phyloP scores from a whole-genome alignment of 495 filamentous ascomycete species.

The Trichoderma parareesei region DNA sequence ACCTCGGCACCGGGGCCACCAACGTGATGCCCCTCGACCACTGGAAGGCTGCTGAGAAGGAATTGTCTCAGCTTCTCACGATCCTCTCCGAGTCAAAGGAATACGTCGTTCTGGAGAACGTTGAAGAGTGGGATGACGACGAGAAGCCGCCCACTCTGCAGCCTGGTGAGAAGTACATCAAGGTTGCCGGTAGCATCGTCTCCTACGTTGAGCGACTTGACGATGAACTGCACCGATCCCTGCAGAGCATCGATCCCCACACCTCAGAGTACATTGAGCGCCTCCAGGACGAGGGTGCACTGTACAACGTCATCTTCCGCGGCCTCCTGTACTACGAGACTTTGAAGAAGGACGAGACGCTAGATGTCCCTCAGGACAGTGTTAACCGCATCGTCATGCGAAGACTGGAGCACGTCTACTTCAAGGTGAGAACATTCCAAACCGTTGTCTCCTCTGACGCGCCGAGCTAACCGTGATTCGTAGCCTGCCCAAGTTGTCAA shows the following conservation, averaged over 20 bases:
- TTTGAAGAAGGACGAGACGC: slow-evolving; percentile 58
- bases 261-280: slow-evolving; percentile 98
- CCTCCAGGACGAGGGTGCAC: slow-evolving; percentile 78
- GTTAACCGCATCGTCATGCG: slow-evolving; percentile 89
- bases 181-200: slow-evolving; percentile 86
- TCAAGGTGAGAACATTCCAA: slow-evolving; percentile 57
- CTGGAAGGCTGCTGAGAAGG: slow-evolving; percentile 89
- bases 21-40: slow-evolving; percentile 91
- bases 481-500: slow-evolving; percentile 84
- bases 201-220: slow-evolving; percentile 94
- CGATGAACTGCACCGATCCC: slow-evolving; percentile 90
- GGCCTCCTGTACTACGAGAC: slow-evolving; percentile 80
- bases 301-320: slow-evolving; percentile 87
- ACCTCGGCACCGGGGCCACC: slow-evolving; percentile 73
- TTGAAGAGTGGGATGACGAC: slow-evolving; percentile 98
- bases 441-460: not conserved
- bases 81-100: slow-evolving; percentile 70
- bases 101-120: slow-evolving; percentile 77
- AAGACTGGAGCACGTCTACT: slow-evolving; percentile 93
- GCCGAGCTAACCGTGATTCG: not conserved
- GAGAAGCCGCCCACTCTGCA: slow-evolving; percentile 75
- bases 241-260: slow-evolving; percentile 96
- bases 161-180: slow-evolving; percentile 64
- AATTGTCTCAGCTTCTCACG: slow-evolving; percentile 66
- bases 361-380: slow-evolving; percentile 70